phyloP scores from a whole-genome alignment of 2,329 filamentous ascomycete genomes.

The Grosmannia penicillata region DNA sequence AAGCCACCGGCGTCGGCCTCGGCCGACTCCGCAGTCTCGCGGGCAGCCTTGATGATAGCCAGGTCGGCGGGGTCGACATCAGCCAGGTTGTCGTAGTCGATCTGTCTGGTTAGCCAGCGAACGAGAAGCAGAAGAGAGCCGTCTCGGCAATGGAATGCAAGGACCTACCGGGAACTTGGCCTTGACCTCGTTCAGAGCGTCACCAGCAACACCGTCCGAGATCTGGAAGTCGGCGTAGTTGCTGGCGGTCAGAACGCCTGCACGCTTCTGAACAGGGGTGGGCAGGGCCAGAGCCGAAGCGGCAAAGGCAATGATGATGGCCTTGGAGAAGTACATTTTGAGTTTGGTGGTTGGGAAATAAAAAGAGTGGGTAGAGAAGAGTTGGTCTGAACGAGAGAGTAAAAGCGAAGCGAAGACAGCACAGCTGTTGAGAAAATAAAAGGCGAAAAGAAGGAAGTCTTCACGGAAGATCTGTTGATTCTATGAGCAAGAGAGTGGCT shows the following conservation, averaged over 20 bases:
- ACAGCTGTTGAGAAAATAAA: slow-evolving; percentile 8
- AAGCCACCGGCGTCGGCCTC: slow-evolving; percentile 34
- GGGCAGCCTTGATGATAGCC: slow-evolving; percentile 33
- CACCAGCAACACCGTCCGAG: slow-evolving; percentile 33
- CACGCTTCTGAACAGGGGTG: slow-evolving; percentile 13
- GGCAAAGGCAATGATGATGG: slow-evolving; percentile 21
- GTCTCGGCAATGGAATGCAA: neutral
- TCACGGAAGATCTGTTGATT: slow-evolving; percentile 9
- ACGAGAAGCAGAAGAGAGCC: neutral
- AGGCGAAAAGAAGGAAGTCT: slow-evolving; percentile 6
- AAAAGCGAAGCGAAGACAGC: slow-evolving; percentile 7
- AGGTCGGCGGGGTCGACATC: slow-evolving; percentile 31
- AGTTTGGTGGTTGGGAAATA: slow-evolving; percentile 9
- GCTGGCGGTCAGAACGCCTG: slow-evolving; percentile 16
- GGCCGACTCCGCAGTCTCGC: slow-evolving; percentile 34
- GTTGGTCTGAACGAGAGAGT: neutral
- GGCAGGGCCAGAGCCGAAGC: slow-evolving; percentile 20
- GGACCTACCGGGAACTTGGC: slow-evolving; percentile 34
- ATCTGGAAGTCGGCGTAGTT: slow-evolving; percentile 29
- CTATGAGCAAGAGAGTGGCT: slow-evolving; percentile 1
- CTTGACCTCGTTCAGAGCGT: slow-evolving; percentile 37
- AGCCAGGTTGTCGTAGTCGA: slow-evolving; percentile 28
- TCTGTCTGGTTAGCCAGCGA: slow-evolving; percentile 14
- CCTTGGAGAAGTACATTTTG: slow-evolving; percentile 22
- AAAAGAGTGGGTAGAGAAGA: neutral